These are phyloP conservation scores for Capsella bursapastoris DNA, from an alignment of 345 rosid species.

Conservation along the genomic window DNA sequence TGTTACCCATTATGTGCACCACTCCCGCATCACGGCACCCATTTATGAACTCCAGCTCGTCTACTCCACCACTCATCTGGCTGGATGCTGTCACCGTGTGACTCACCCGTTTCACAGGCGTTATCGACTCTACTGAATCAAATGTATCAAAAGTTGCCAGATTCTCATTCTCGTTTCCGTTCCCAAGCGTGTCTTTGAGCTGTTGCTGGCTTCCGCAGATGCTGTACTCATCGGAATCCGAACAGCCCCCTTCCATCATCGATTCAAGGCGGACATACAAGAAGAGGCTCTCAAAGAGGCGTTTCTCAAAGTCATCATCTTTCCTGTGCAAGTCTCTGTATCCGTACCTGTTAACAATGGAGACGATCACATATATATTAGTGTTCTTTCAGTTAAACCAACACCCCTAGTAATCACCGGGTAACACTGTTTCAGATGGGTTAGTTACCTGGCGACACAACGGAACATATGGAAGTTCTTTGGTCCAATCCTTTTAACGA, in stretches of 20 bases:
- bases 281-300: slow-evolving; percentile 67
- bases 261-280: slow-evolving; percentile 65
- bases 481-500: slow-evolving; percentile 80
- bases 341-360: slow-evolving; percentile 58
- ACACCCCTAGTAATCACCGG: neutral
- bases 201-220: slow-evolving; percentile 53
- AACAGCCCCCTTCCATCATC: slow-evolving; percentile 73
- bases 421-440: slow-evolving; percentile 2
- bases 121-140: slow-evolving; percentile 40
- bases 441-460: slow-evolving; percentile 62
- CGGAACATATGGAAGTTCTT: slow-evolving; percentile 82
- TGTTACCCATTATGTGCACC: slow-evolving; percentile 79
- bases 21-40: slow-evolving; percentile 68
- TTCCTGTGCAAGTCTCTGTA: slow-evolving; percentile 81
- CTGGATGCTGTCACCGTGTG: slow-evolving; percentile 49
- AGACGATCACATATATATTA: neutral
- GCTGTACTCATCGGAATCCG: slow-evolving; percentile 81
- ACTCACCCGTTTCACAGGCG: slow-evolving; percentile 36
- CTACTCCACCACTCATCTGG: slow-evolving; percentile 56
- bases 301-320: slow-evolving; percentile 76
- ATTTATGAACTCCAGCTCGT: slow-evolving; percentile 65
- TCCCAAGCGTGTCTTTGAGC: slow-evolving; percentile 36
- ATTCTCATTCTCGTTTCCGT: slow-evolving; percentile 27
- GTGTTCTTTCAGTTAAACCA: neutral
- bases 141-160: slow-evolving; percentile 39